Percentiles rank a stretch among this genome's conserved stretches.
These are phyloP conservation scores for Digitaria exilis DNA, from an alignment of 202 grass and related monocot genomes.

Conservation along the genomic window DNA sequence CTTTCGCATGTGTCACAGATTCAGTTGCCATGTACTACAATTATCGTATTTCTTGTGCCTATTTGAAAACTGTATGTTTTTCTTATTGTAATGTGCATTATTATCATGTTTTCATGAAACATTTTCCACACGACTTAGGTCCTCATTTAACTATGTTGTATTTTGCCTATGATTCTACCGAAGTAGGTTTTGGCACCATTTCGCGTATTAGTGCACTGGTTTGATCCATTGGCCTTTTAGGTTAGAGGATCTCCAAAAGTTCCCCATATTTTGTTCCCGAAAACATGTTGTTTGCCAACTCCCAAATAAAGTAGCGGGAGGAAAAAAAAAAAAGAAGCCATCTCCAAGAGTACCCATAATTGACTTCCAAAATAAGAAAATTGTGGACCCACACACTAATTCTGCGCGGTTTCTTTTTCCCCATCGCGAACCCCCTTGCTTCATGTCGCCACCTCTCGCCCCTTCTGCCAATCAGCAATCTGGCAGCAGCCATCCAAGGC, in stretches of 20 bases:
- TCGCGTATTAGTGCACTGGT: background rate
- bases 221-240: conserved; percentile 2
- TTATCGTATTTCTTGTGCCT: background rate
- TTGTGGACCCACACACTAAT: too few species aligned
- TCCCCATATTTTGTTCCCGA: too few species aligned
- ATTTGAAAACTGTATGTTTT: background rate
- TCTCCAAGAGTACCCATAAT: too few species aligned
- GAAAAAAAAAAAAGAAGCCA: too few species aligned
- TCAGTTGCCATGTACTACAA: background rate
- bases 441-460: too few species aligned
- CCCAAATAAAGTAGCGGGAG: too few species aligned
- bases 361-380: too few species aligned
- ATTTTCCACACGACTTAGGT: conserved; percentile 18
- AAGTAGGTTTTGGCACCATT: background rate
- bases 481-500: too few species aligned
- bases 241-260: background rate
- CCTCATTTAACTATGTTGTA: background rate
- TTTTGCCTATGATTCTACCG: conserved; percentile 2
- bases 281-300: too few species aligned
- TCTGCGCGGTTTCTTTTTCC: too few species aligned
- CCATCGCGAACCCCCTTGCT: too few species aligned
- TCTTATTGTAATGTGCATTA: background rate
- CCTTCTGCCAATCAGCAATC: too few species aligned
- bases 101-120: conserved; percentile 22
- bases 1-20: background rate